Base-by-base conservation (phyloP, 2,329 filamentous ascomycete species). In the Venturia aucupariae region DNA sequence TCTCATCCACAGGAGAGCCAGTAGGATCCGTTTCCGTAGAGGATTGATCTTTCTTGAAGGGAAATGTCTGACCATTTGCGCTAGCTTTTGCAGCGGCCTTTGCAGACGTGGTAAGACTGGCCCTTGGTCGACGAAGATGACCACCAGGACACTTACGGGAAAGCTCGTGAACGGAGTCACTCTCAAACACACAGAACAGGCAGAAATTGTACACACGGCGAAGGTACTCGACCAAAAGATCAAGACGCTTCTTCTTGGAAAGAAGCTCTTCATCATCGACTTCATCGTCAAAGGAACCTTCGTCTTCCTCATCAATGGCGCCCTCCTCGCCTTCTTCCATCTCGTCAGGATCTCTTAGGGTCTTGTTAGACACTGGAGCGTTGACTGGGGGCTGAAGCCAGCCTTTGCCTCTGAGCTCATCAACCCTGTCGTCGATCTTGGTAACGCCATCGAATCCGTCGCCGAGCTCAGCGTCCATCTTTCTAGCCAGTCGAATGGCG, bases 131-230 rank as follows among this genome's bases (percentile, higher is more conserved):
- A 67, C 94, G 90, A 67, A 99, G 85, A 80, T 99, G 94, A n/a
- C 94, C 94, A 51, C 94, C 94, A 32, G 94, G 92, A 71, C 94
- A 99, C 77, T 99, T 97, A 66, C 94, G 87, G 48, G 90, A 92
- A 68, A 99, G 81, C 77, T 99, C 94, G 72, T 99, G 94, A 27
- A 97, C 88, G 0, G 93, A 97, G 75, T 99, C 94, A 72, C 92
- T 94, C 77, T 99, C 94, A 70, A 99, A 97, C 5, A 99, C 95
- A 75, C 94, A 99, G 80, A 97, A 99, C 81, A 99, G 97, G 80
- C 94, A 99, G 78, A 99, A 97, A 77, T 94, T 97, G 82, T 95
- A 96, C 62, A 99, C 94, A 19, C 94, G 88, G 62, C 94, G 91
- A 66, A 99, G 83, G 74, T 99, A 99, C 77, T 99, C 94, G 63